Evolutionary conservation across 371 early-diverging fungal genomes (phyloP).

Genomic region (Entomophthora muscae): DNA sequence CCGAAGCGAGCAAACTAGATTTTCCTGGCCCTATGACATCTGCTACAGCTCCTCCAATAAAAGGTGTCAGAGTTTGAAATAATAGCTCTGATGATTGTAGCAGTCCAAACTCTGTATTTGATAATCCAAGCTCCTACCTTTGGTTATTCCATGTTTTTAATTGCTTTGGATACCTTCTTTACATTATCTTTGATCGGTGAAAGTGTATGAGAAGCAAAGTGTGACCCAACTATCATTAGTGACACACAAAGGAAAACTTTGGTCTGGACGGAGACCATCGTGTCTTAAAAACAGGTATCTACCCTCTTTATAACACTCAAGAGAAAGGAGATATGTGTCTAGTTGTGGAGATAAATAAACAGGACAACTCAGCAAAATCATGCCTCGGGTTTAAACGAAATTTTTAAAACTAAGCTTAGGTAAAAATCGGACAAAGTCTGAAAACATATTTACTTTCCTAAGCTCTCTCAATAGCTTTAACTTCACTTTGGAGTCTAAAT

Average conservation of each 20-base stretch:
- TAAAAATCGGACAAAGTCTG: too few species aligned
- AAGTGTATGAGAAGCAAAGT: slow-evolving; percentile 7
- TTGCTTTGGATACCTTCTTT: not conserved
- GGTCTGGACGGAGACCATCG: not conserved
- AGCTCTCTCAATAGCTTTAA: too few species aligned
- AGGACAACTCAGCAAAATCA: too few species aligned
- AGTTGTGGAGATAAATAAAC: too few species aligned
- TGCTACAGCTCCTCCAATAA: not conserved
- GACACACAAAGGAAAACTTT: not conserved
- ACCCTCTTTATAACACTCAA: too few species aligned
- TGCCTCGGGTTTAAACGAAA: too few species aligned
- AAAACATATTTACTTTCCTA: too few species aligned
- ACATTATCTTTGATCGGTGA: slow-evolving; percentile 7
- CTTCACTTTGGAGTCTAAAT: too few species aligned
- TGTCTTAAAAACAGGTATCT: too few species aligned
- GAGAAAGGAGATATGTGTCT: too few species aligned
- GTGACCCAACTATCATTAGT: slow-evolving; percentile 4
- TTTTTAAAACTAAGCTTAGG: too few species aligned
- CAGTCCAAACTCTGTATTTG: slow-evolving; percentile 7
- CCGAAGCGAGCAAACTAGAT: not conserved
- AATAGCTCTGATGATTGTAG: slow-evolving; percentile 4
- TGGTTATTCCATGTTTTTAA: not conserved
- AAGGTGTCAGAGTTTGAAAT: slow-evolving; percentile 7
- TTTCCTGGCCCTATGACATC: not conserved
- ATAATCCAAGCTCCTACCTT: not conserved